phyloP scores from a whole-genome alignment of 75 land plant species.

The Sequoia sempervirens region DNA sequence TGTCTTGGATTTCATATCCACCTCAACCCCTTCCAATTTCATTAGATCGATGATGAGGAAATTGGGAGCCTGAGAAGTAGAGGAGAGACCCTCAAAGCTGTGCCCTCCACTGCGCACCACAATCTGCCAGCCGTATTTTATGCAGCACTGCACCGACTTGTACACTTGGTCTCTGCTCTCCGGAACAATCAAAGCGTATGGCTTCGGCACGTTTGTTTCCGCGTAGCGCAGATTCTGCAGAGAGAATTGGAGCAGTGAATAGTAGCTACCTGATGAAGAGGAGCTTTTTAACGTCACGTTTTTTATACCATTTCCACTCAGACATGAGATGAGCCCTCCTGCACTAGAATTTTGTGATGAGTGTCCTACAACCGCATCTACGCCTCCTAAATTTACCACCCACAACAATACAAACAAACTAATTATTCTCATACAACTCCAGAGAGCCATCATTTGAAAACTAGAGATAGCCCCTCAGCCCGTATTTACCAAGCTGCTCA shows the following conservation, averaged over 20 bases:
- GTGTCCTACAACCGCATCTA: no score
- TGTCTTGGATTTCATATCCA: conserved; percentile 7
- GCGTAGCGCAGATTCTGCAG: conserved; percentile 32
- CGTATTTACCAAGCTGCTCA: no score
- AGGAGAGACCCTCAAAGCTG: conserved; percentile 26
- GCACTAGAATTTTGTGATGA: not conserved
- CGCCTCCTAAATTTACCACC: no score
- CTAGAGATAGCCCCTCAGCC: no score
- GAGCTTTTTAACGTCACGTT: not conserved
- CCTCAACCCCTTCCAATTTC: conserved; percentile 3
- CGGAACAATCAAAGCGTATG: conserved; percentile 19
- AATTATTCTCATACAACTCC: no score
- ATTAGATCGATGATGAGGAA: conserved; percentile 31
- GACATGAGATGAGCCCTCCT: not conserved
- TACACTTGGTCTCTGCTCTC: not conserved
- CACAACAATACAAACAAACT: no score
- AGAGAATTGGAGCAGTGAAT: not conserved
- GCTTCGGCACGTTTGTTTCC: not conserved
- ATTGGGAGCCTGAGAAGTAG: not conserved
- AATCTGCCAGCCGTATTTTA: not conserved
- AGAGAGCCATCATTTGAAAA: no score
- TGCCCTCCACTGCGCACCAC: conserved; percentile 32
- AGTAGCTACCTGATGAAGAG: conserved; percentile 10
- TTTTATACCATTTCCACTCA: not conserved
- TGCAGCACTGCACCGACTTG: conserved; percentile 9